Evolutionary conservation across 495 filamentous ascomycete genomes (phyloP).

Genomic region (Bombardia bombarda): DNA sequence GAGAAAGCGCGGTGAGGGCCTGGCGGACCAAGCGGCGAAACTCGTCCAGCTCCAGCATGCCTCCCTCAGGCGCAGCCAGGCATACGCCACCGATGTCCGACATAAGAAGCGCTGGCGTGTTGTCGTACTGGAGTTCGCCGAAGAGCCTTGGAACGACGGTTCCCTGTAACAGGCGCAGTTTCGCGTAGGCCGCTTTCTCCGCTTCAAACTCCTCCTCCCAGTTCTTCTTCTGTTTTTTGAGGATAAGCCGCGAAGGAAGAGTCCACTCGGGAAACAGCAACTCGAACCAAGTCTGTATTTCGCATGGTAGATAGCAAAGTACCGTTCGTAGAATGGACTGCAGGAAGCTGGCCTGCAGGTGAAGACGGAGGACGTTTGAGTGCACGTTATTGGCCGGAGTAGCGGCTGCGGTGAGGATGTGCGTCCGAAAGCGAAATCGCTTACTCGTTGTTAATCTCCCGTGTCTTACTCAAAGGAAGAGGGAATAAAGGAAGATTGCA

Average conservation of each 20-base stretch:
- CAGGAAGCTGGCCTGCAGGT: constrained; percentile 3
- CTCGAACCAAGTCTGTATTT: constrained; percentile 1
- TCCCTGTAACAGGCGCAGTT: constrained; percentile 8
- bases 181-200: constrained; percentile 11
- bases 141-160: constrained; percentile 7
- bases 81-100: constrained; percentile 10
- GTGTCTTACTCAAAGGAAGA: not conserved
- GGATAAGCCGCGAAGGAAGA: constrained; percentile 5
- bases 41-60: constrained; percentile 4
- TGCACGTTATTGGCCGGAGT: constrained; percentile 4
- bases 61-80: constrained; percentile 5
- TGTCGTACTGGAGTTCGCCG: constrained; percentile 8
- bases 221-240: constrained; percentile 10
- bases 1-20: constrained; percentile 5
- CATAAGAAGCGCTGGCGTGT: constrained; percentile 5
- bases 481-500: not conserved
- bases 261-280: constrained; percentile 11
- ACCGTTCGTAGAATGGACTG: not conserved
- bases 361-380: constrained; percentile 6
- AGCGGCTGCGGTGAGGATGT: constrained; percentile 2
- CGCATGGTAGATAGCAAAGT: not conserved
- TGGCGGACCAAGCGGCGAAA: constrained; percentile 6
- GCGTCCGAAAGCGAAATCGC: constrained; percentile 11
- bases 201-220: constrained; percentile 9
- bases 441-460: not conserved